Base-by-base conservation (phyloP, 208 protist species). In the Crithidia mellificae region DNA sequence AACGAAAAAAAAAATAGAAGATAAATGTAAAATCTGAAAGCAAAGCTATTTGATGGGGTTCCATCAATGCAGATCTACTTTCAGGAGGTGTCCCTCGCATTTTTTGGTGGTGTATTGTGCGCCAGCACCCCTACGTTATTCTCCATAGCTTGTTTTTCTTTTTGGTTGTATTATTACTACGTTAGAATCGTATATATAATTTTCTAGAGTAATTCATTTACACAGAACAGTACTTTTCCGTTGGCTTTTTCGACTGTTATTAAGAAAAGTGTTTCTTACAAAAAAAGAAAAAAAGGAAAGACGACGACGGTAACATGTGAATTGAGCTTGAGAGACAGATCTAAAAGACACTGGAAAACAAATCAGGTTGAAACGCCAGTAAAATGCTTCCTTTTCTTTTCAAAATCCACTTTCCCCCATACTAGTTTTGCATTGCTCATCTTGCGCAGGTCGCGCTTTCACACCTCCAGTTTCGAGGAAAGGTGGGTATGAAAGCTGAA, bases 51-150 rank as follows among this genome's bases (percentile, higher is more conserved):
- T 30, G 25, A 2, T 34, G 36, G 36, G n/a, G 56, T 6, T 63
- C 11, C 24, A 5, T 57, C 34, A 22, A 24, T 38, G 38, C 24
- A 11, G 36, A 64, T 38, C 54, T 63, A 2, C 17, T 12, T 15
- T 46, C 41, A 6, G 4, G 54, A 19, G 20, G 52, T 24, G 52
- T n/a, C n/a, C 19, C 32, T 39, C 20, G 4, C 12, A 32, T n/a
- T 27, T 57, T 43, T 8, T 51, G 34, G 34, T 38, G 15, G 41
- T 46, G 4, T 46, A 6, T 29, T 59, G 38, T 38, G 56, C 56
- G 27, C 38, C 41, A 51, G 27, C 41, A 36, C 56, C 56, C 41
- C 38, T 49, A 6, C 56, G 56, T 63, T 63, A 29, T 14, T 17
- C 20, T 19, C 12, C 3, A 20, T 34, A 27, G 12, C 2, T n/a